These are phyloP conservation scores for Sphaerulina musiva DNA, from an alignment of 2,329 filamentous ascomycete genomes.

Conservation along the genomic window DNA sequence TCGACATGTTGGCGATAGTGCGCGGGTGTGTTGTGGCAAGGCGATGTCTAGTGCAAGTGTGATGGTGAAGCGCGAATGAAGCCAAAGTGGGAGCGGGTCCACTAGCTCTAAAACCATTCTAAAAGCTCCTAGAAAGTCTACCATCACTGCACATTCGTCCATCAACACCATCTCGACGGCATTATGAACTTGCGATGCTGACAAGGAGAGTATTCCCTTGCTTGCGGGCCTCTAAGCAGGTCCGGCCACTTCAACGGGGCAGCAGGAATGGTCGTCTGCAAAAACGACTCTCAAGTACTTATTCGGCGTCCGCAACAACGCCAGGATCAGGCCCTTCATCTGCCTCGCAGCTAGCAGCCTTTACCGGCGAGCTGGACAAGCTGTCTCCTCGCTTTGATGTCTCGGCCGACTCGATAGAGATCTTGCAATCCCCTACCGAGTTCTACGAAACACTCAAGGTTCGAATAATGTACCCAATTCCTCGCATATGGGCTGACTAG, in stretches of 20 bases:
- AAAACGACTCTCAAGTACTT: constrained; percentile 24
- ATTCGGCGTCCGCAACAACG: constrained; percentile 16
- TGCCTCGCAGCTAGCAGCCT: constrained; percentile 51
- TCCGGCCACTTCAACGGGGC: not conserved
- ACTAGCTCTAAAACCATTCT: not conserved
- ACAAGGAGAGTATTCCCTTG: constrained; percentile 24
- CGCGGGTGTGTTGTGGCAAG: constrained; percentile 8
- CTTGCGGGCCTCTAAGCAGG: constrained; percentile 20
- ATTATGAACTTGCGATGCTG: constrained; percentile 27
- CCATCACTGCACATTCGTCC: not conserved
- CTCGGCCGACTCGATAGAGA: constrained; percentile 68
- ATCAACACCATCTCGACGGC: not conserved
- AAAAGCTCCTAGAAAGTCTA: not conserved
- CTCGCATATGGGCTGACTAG: constrained; percentile 9
- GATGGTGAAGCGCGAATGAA: constrained; percentile 3
- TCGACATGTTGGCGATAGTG: constrained; percentile 66
- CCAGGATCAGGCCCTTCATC: constrained; percentile 22
- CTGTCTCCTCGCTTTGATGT: constrained; percentile 89
- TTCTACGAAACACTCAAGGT: constrained; percentile 93
- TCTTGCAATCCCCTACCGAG: constrained; percentile 72
- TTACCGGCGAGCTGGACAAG: constrained; percentile 72
- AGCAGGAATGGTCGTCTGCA: constrained; percentile 18
- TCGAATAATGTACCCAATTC: constrained; percentile 20
- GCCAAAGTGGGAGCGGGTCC: not conserved
- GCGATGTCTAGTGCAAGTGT: not conserved